These are phyloP conservation scores for Cladophialophora psammophila DNA, from an alignment of 2,329 filamentous ascomycete species.

Conservation along the genomic window DNA sequence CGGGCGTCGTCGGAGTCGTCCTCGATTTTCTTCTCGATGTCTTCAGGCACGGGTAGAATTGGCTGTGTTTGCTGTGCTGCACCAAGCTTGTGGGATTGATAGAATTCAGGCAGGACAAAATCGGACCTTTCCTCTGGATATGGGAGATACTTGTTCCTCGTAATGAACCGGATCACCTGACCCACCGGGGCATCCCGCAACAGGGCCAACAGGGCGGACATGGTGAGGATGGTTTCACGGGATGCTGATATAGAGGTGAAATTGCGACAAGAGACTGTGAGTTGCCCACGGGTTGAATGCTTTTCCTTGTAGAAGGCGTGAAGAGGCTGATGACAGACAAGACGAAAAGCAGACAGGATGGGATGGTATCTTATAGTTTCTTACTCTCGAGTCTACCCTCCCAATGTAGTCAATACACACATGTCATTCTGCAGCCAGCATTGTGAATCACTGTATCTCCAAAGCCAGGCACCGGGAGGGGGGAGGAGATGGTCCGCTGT, in stretches of 20 bases:
- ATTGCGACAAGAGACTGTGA: not conserved
- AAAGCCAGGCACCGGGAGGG: conserved; percentile 1
- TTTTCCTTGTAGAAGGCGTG: not conserved
- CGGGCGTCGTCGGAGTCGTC: conserved; percentile 22
- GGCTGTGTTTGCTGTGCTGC: conserved; percentile 4
- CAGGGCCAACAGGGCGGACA: conserved; percentile 40
- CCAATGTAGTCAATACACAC: not conserved
- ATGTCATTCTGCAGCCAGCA: not conserved
- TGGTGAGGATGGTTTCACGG: conserved; percentile 5
- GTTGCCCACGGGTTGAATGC: not conserved
- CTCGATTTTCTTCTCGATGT: conserved; percentile 29
- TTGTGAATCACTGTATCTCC: not conserved
- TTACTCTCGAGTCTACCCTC: not conserved
- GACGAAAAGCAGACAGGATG: conserved; percentile 7
- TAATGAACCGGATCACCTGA: conserved; percentile 54
- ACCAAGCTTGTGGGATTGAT: conserved; percentile 17
- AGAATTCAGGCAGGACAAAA: conserved; percentile 42
- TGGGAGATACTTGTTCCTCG: conserved; percentile 51
- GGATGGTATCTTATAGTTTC: conserved; percentile 14
- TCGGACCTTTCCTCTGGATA: conserved; percentile 54
- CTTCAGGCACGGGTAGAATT: conserved; percentile 17
- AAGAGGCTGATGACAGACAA: conserved; percentile 1
- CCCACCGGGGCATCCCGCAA: conserved; percentile 57
- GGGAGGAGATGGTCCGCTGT: conserved; percentile 27
- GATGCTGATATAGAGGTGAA: not conserved